phyloP scores from a whole-genome alignment of 371 early-diverging fungal genomes.

The Mortierella sp. region DNA sequence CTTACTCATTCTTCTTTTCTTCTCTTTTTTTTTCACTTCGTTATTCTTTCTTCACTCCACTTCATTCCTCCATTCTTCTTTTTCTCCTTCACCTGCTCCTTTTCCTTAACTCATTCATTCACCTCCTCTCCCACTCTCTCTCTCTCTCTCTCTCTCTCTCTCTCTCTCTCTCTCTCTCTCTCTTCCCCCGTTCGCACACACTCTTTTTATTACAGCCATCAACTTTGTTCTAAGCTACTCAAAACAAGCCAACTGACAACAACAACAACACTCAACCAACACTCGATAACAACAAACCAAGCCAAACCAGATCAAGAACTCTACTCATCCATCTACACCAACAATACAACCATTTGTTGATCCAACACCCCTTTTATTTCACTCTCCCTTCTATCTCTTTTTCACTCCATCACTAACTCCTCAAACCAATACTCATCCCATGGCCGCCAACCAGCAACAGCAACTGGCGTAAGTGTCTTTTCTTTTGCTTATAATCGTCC shows the following conservation, averaged over 20 bases:
- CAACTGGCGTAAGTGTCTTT: conserved; percentile 34
- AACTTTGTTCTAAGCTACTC: not conserved
- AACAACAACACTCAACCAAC: not conserved
- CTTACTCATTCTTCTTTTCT: not conserved
- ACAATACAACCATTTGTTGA: not conserved
- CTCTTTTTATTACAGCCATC: not conserved
- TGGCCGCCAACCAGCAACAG: conserved; percentile 42
- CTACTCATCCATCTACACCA: not conserved
- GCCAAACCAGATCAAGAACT: not conserved
- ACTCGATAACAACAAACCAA: not conserved
- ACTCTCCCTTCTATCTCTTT: not conserved
- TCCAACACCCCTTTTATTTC: not conserved
- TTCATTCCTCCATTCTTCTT: too few relatives aligned
- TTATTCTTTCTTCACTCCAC: not conserved
- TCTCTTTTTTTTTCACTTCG: not conserved
- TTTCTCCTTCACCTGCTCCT: not conserved
- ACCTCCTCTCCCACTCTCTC: not conserved
- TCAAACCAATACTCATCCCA: not conserved
- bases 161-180: not conserved
- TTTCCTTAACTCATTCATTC: not conserved
- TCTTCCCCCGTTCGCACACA: not conserved
- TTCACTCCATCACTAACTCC: too few relatives aligned
- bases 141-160: not conserved
- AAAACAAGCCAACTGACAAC: not conserved
- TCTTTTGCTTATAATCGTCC: not conserved